Evolutionary conservation across 805 yeast species (phyloP), one percentile per base, ranked within the genome.

Genomic region (Saccharomycopsis sp.): DNA sequence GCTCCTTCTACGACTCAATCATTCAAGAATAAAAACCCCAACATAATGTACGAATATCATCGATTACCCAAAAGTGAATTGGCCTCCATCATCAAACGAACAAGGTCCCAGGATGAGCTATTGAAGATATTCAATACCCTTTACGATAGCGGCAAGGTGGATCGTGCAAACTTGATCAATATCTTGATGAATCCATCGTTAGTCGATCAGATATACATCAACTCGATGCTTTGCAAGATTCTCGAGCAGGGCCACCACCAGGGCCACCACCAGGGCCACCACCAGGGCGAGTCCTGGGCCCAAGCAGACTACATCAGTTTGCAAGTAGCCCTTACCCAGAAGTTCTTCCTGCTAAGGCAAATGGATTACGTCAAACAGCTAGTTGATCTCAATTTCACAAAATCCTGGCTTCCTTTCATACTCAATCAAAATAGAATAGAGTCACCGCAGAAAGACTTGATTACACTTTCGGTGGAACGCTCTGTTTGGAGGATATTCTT

Each of bases 401-500:
- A 10, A 9, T 41, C 30, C 21, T 45, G 49, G 49, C 12, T 45
- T 2, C 35, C 41, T 3, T 42, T 25, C 18, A 42, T 45, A 13
- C 8, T 38, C 4, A 13, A 31, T 12, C 43, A 43, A 27, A 3
- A 33, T 7, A 22, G 34, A 2, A 13, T 5, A 5, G 32, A 8
- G 5, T 10, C 13, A 8, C 16, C 17, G 19, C 17, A 17, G 9
- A 17, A 30, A 15, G 32, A 27, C 21, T 5, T 35, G 8, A 19
- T 45, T n/a, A 37, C 46, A 10, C 18, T 17, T 5, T 18, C 36
- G 18, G 41, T 46, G 12, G 49, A 46, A 30, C 16, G 49, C n/a
- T 46, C 49, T 15, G 36, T 46, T n/a, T 46, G 46, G 43, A 18
- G 49, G 23, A 36, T 46, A 4, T 46, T 46, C 15, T 46, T 36